These are phyloP conservation scores for Artemisia princeps DNA, from an alignment of 140 eudicot genomes.

Conservation along the genomic window DNA sequence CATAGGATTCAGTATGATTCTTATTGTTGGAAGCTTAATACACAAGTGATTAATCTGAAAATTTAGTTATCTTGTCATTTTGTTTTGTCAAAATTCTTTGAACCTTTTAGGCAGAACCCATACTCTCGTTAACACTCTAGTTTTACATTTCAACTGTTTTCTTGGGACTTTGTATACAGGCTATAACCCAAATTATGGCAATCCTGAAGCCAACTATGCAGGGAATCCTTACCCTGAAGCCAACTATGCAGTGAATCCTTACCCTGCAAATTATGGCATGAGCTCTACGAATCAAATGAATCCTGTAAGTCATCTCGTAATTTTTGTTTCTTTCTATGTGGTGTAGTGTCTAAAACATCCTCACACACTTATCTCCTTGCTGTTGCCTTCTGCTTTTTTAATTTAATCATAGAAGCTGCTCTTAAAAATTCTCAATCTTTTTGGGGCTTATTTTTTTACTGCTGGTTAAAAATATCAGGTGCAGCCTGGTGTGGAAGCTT, in stretches of 20 bases:
- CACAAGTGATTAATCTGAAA: background rate
- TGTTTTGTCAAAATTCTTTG: background rate
- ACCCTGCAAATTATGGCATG: slow-evolving; percentile 60
- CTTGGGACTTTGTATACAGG: slow-evolving; percentile 29
- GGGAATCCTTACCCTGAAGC: slow-evolving; percentile 65
- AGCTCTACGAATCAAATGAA: slow-evolving; percentile 42
- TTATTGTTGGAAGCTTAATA: background rate
- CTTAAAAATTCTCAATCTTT: background rate
- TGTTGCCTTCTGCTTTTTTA: background rate
- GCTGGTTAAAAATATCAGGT: slow-evolving; percentile 31
- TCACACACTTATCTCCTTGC: slow-evolving; percentile 4
- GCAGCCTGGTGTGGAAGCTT: slow-evolving; percentile 71
- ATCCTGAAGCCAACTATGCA: slow-evolving; percentile 57
- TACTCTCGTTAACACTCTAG: slow-evolving; percentile 7
- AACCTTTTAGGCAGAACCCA: background rate
- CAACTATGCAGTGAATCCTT: slow-evolving; percentile 60
- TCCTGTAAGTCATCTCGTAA: slow-evolving; percentile 36
- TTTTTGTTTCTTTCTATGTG: slow-evolving; percentile 3
- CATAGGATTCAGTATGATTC: background rate
- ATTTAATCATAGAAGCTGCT: background rate
- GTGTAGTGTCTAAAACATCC: slow-evolving; percentile 1
- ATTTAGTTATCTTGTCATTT: background rate
- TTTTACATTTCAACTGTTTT: slow-evolving; percentile 1
- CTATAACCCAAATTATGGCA: slow-evolving; percentile 60
- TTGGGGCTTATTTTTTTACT: background rate